Evolutionary conservation across 1,284 basidiomycete species (phyloP), one percentile per base, ranked within the genome.

Genomic region (Xerocomus nothofagi): DNA sequence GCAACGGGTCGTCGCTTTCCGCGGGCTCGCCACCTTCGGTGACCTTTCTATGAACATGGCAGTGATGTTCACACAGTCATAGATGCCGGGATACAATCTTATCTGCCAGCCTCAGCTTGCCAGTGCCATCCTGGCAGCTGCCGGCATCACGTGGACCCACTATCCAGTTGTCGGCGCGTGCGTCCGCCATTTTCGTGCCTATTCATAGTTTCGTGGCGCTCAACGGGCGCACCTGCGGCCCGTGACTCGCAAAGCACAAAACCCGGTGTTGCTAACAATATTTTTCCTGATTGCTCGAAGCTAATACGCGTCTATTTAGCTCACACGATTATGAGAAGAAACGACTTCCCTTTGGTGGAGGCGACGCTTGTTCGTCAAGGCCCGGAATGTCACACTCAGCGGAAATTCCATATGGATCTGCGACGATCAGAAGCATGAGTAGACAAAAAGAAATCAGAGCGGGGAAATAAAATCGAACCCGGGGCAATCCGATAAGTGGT

Each of bases 361-460:
- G 53, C 61, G 57, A 52, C 58, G 58, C 58, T 58, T 61, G 42
- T 52, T 34, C 15, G 37, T 44, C 30, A 18, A 33, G 20, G 17
- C n/a, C n/a, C n/a, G 31, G 31, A 54, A 14, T 9, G 24, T 41
- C 45, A 27, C 9, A 27, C 26, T 20, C 50, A 40, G 24, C 33
- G 37, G 39, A 33, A 36, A 39, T 9, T 44, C 15, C 10, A 27
- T 31, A 37, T 23, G 17, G 21, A 24, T 9, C 38, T 43, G 24
- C 29, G 47, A 62, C 36, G 58, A 48, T 59, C 47, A 60, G 51
- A 61, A 60, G 45, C 55, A 33, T 4, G n/a, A n/a, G n/a, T n/a
- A 31, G n/a, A 41, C 24, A 52, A 58, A 39, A 46, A 34, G 39
- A 29, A 53, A 23, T 10, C 21, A 46, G 31, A 33, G 30, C 12